Evolutionary conservation across 805 yeast species (phyloP).

Genomic region (Candida schatavii): DNA sequence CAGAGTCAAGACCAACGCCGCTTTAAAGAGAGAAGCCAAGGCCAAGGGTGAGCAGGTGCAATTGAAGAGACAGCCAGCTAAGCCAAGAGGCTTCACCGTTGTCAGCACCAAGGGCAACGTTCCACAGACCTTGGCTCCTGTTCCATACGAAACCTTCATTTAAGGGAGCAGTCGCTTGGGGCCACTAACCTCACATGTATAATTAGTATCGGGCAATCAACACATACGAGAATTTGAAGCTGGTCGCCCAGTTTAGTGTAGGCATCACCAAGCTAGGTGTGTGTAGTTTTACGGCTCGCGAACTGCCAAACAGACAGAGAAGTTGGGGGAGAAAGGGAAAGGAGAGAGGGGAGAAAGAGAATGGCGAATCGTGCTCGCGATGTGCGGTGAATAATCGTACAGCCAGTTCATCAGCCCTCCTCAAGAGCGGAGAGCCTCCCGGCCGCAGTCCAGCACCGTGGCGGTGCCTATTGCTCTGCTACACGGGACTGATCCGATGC

Average conservation of each 20-base stretch:
- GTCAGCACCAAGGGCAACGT: conserved; percentile 77
- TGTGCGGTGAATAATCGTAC: conserved; percentile 6
- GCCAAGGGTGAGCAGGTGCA: conserved; percentile 84
- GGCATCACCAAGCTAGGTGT: too few species aligned
- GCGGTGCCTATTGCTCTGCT: too few species aligned
- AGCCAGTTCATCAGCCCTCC: conserved; percentile 1
- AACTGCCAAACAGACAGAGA: too few species aligned
- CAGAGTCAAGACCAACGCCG: conserved; percentile 98
- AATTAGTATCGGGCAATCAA: conserved; percentile 3
- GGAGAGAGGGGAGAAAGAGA: too few species aligned
- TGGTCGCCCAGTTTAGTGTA: too few species aligned
- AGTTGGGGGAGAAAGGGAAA: too few species aligned
- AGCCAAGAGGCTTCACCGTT: conserved; percentile 91
- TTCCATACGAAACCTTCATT: conserved; percentile 99
- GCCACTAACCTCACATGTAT: conserved; percentile 3
- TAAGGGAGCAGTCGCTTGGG: conserved; percentile 38
- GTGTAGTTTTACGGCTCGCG: too few species aligned
- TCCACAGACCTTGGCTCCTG: conserved; percentile 98
- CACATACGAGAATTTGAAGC: too few species aligned
- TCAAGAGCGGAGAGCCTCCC: conserved; percentile 4
- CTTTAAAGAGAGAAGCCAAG: conserved; percentile 90
- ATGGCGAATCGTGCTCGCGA: too few species aligned
- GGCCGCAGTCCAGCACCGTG: conserved; percentile 3
- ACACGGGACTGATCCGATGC: too few species aligned
- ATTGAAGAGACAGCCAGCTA: conserved; percentile 98